Conservation (phyloP, 176 grass and related monocot genomes). For the Aegilops sharonensis region DNA sequence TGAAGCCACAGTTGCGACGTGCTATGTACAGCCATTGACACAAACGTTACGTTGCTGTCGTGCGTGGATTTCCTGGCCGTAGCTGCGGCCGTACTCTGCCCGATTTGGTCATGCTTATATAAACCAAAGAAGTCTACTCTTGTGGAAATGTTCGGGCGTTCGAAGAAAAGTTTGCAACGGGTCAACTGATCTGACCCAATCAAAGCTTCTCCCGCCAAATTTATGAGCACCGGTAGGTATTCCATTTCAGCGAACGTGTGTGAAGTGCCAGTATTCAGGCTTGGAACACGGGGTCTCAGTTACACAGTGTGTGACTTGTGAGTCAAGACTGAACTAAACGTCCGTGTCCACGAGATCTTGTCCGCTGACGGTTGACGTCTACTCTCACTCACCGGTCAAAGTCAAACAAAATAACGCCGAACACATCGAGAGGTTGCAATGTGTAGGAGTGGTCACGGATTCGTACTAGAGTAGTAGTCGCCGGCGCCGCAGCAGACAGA, state of each 20-base stretch:
- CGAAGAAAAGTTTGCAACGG: neutral
- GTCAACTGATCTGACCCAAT: neutral
- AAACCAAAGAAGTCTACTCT: neutral
- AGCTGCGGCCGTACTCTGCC: neutral
- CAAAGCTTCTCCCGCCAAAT: neutral
- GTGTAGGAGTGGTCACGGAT: neutral
- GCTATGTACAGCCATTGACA: neutral
- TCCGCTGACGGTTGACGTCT: neutral
- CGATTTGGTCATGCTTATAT: neutral
- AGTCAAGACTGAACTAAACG: neutral
- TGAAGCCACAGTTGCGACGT: neutral
- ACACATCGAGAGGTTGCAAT: neutral
- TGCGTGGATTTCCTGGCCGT: neutral
- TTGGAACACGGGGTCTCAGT: neutral
- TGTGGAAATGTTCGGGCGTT: neutral
- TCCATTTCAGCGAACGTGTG: neutral
- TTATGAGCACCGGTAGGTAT: neutral
- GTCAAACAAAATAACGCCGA: neutral
- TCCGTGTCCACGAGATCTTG: neutral
- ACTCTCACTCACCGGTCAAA: neutral
- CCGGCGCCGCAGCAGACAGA: neutral
- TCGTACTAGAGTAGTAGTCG: neutral
- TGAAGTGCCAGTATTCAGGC: neutral
- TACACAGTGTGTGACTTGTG: neutral
- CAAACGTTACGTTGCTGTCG: neutral